phyloP scores from a whole-genome alignment of 768 basidiomycete genomes.

The Dentipellis fragilis region DNA sequence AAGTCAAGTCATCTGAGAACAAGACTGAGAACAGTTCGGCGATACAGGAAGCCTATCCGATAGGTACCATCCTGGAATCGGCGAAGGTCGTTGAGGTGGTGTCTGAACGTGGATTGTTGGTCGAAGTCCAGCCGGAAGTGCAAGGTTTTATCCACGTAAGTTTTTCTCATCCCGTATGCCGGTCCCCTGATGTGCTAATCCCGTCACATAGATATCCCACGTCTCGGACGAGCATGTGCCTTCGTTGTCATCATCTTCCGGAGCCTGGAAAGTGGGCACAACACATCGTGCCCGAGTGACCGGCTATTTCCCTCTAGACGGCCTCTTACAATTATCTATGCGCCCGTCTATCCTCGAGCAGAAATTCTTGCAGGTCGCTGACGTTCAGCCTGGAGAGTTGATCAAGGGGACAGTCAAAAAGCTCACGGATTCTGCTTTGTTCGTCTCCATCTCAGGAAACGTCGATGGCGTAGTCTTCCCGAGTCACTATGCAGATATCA shows the following conservation, averaged over 20 bases:
- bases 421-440: conserved; percentile 70
- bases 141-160: conserved; percentile 85
- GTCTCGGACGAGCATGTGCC: conserved; percentile 86
- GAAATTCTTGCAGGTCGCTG: conserved; percentile 72
- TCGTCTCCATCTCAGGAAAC: conserved; percentile 77
- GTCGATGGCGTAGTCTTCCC: conserved; percentile 94
- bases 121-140: conserved; percentile 51
- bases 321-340: conserved; percentile 79
- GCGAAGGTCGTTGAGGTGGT: conserved; percentile 72
- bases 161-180: conserved; percentile 1
- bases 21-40: conserved; percentile 13
- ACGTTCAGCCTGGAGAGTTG: conserved; percentile 78
- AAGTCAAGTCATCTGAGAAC: conserved; percentile 25
- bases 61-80: conserved; percentile 63
- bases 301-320: conserved; percentile 79
- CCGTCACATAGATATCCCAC: conserved; percentile 70
- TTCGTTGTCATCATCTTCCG: conserved; percentile 56
- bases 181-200: conserved; percentile 1
- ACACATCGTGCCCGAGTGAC: conserved; percentile 80
- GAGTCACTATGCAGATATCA: conserved; percentile 89
- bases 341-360: conserved; percentile 77
- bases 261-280: conserved; percentile 73
- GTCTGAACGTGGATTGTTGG: conserved; percentile 71
- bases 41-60: conserved; percentile 51
- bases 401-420: conserved; percentile 85